Evolutionary conservation across 1,284 basidiomycete genomes (phyloP), one percentile per base, ranked within the genome.

Genomic region (Kalmanozyma brasiliensis): DNA sequence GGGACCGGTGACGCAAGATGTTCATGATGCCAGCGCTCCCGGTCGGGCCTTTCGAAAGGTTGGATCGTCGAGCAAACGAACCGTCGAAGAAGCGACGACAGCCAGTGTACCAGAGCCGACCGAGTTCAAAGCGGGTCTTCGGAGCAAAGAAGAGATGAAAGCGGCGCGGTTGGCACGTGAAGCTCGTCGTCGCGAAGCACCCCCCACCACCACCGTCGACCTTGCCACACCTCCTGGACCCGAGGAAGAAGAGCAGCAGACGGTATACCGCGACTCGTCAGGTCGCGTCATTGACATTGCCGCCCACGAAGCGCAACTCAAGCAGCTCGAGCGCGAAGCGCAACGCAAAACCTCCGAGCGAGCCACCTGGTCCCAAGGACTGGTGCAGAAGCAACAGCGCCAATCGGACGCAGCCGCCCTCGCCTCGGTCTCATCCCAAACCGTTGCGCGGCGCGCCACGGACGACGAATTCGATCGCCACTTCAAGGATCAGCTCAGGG

Each of bases 351-450:
- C 91, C 94, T 78, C 90, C 49, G 87, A 89, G 82, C 93, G 93
- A 84, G 91, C 94, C 89, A 91, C 94, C 80, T 98, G 96, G 96
- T 92, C 91, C 0, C 97, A 94, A 83, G 96, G 96, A 22, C 79
- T 77, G 0, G 67, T 68, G 0, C 75, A 98, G 84, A 85, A 89
- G 52, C 89, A 91, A 29, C 90, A 93, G 59, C 84, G 85, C 40
- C 90, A 92, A 77, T 22, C 46, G 8, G 66, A 49, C 17, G 49
- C 48, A 0, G 37, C 60, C 24, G 40, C 56, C 17, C 48, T 65
- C 29, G 24, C 37, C 4, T 26, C 53, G 6, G 42, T 58, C 2
- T 34, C 32, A 7, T 34, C 66, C 1, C 52, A 44, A 37, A 30
- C 37, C 20, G 11, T 65, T 14, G 22, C 46, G 2, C 38, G 58